Evolutionary conservation across 2,329 filamentous ascomycete genomes (phyloP).

Genomic region (Neopestalotiopsis clavispora): DNA sequence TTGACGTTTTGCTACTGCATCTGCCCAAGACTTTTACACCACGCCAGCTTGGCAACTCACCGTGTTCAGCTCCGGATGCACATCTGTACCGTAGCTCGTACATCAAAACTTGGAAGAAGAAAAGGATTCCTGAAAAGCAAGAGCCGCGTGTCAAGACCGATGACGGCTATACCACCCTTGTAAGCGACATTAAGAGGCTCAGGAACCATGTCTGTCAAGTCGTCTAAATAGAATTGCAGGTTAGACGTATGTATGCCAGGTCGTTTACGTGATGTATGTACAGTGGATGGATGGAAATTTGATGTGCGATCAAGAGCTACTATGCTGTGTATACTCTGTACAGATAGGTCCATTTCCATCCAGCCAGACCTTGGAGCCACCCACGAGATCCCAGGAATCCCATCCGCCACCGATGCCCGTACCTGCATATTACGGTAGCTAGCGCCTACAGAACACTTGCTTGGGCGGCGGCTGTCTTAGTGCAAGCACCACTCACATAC

Average conservation of each 20-base stretch:
- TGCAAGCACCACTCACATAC: background rate
- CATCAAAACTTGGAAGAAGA: background rate
- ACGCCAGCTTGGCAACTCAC: background rate
- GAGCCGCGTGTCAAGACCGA: constrained; percentile 1
- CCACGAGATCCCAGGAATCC: background rate
- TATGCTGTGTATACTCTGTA: background rate
- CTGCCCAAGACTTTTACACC: background rate
- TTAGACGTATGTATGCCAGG: background rate
- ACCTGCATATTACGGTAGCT: background rate
- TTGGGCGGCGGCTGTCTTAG: background rate
- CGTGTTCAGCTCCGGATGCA: background rate
- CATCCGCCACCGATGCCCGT: background rate
- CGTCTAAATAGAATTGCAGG: background rate
- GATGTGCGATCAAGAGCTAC: too few species aligned
- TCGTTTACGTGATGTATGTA: too few species aligned
- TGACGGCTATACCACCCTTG: background rate
- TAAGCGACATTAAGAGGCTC: background rate
- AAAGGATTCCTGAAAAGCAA: background rate
- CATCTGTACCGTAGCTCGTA: background rate
- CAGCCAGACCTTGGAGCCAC: background rate
- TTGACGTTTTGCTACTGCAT: background rate
- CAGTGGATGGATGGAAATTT: too few species aligned
- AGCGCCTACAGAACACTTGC: background rate
- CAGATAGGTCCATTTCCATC: background rate
- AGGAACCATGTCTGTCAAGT: background rate